phyloP scores from a whole-genome alignment of 257 asterid species.

The Solanum dulcamara region DNA sequence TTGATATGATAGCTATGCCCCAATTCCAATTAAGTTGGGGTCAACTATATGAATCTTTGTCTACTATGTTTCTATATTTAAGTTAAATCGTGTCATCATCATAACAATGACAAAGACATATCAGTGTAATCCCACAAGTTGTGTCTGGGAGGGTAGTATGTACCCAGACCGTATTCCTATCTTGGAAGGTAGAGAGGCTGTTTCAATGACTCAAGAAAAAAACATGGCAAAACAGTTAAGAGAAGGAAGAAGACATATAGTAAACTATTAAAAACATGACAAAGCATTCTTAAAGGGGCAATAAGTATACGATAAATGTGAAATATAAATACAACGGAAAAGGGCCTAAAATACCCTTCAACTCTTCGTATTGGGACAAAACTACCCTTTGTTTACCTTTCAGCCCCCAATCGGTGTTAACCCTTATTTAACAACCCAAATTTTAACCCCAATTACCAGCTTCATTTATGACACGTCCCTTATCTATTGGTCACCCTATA shows the following conservation, averaged over 20 bases:
- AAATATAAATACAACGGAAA: no score
- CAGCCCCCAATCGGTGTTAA: no score
- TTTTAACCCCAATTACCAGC: neutral
- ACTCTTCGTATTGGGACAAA: no score
- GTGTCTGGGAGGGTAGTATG: neutral
- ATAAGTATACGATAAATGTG: no score
- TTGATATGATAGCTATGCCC: neutral
- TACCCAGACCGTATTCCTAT: neutral
- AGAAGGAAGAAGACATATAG: no score
- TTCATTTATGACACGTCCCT: neutral
- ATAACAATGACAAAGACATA: neutral
- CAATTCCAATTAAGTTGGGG: neutral
- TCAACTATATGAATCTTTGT: neutral
- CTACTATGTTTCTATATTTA: neutral
- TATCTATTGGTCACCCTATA: neutral
- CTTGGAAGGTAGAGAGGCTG: neutral
- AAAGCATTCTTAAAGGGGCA: no score
- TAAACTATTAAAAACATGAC: no score
- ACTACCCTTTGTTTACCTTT: no score
- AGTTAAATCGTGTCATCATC: neutral
- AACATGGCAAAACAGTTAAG: no score
- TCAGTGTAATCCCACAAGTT: neutral
- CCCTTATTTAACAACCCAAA: neutral
- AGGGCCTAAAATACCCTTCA: no score
- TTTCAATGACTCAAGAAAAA: no score